Evolutionary conservation across 1,284 basidiomycete species (phyloP).

Genomic region (Cronartium quercuum): DNA sequence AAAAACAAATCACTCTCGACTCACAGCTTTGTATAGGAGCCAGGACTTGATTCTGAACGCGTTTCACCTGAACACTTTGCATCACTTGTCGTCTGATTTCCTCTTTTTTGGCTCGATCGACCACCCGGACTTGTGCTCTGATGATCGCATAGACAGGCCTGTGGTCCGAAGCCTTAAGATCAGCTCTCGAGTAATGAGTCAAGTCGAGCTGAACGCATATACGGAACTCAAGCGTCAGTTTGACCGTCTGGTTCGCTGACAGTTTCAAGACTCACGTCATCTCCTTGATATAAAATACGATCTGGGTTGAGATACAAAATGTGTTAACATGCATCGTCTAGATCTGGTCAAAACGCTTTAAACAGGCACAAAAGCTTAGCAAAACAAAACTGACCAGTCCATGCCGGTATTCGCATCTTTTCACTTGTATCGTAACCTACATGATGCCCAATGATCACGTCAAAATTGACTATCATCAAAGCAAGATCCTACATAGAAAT

Average conservation of each 20-base stretch:
- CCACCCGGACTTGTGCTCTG: conserved; percentile 65
- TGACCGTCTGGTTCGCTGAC: conserved; percentile 55
- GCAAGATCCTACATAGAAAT: background rate
- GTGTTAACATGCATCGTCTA: conserved; percentile 18
- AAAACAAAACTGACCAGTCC: conserved; percentile 65
- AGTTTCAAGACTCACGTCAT: conserved; percentile 57
- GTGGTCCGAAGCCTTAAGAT: conserved; percentile 85
- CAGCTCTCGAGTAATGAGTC: conserved; percentile 58
- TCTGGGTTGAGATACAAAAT: conserved; percentile 54
- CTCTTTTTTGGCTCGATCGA: conserved; percentile 69
- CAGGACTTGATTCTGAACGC: background rate
- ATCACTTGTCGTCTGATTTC: conserved; percentile 44
- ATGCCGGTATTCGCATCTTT: conserved; percentile 91
- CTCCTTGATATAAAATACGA: conserved; percentile 79
- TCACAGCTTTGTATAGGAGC: conserved; percentile 1
- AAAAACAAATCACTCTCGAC: background rate
- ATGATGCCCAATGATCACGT: conserved; percentile 39
- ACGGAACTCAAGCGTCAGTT: conserved; percentile 23
- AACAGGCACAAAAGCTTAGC: background rate
- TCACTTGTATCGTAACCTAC: conserved; percentile 81
- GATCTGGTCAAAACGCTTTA: background rate
- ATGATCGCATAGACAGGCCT: conserved; percentile 85
- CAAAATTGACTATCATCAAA: background rate
- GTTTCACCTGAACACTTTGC: conserved; percentile 1
- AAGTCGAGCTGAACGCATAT: conserved; percentile 45